Evolutionary conservation across 2,329 filamentous ascomycete genomes (phyloP).

Genomic region (Fusarium zealandicum): DNA sequence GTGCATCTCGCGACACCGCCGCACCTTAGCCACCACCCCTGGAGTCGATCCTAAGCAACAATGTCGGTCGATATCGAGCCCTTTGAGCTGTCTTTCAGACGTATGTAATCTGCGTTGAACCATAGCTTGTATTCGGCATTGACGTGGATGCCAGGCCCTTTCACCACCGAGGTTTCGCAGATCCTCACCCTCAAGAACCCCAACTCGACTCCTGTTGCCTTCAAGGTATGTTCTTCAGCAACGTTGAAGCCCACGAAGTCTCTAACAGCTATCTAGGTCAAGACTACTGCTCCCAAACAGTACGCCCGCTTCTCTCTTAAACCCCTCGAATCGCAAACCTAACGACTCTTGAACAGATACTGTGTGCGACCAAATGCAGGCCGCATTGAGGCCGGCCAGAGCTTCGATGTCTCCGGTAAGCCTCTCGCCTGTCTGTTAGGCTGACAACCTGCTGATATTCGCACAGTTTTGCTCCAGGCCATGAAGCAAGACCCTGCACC

Average conservation of each 20-base stretch:
- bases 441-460: constrained; percentile 18
- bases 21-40: constrained; percentile 6
- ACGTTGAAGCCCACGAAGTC: not conserved
- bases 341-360: constrained; percentile 69
- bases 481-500: constrained; percentile 93
- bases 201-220: constrained; percentile 68
- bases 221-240: constrained; percentile 64
- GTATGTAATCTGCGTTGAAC: constrained; percentile 62
- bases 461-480: constrained; percentile 86
- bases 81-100: constrained; percentile 88
- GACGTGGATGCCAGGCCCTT: constrained; percentile 61
- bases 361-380: constrained; percentile 97
- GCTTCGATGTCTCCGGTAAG: constrained; percentile 92
- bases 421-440: not conserved
- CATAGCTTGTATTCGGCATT: constrained; percentile 21
- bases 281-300: constrained; percentile 99
- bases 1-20: constrained; percentile 36
- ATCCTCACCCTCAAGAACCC: constrained; percentile 70
- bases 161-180: constrained; percentile 71
- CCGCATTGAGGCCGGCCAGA: constrained; percentile 86
- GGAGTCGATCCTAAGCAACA: constrained; percentile 45
- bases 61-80: constrained; percentile 98
- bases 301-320: constrained; percentile 54
- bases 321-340: constrained; percentile 23
- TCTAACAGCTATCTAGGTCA: constrained; percentile 70